A percentile compares a stretch with the other conserved stretches of the same genome.
phyloP scores from a whole-genome alignment of 2,329 filamentous ascomycete genomes.

The Fusarium humuli region DNA sequence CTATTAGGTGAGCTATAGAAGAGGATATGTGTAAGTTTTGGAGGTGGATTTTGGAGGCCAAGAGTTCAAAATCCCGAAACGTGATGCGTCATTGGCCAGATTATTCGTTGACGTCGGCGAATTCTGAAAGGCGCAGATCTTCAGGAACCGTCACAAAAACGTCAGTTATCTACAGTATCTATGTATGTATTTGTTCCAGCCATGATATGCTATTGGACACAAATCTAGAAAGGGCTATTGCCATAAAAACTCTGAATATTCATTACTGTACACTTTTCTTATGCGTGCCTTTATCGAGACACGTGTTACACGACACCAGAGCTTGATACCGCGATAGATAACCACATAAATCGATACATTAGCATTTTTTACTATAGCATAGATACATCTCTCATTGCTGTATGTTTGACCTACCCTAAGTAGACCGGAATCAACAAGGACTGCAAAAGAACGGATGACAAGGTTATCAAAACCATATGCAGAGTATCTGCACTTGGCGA shows the following conservation, averaged over 20 bases:
- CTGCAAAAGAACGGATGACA: background rate
- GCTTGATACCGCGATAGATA: background rate
- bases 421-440: background rate
- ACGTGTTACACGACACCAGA: background rate
- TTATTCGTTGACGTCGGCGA: constrained; percentile 21
- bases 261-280: background rate
- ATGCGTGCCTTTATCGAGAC: background rate
- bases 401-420: background rate
- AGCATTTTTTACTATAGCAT: background rate
- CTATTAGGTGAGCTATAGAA: constrained; percentile 23
- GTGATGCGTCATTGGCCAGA: constrained; percentile 43
- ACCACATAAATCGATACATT: background rate
- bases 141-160: constrained; percentile 15
- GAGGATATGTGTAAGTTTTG: constrained; percentile 20
- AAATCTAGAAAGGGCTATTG: background rate
- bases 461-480: constrained; percentile 1
- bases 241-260: background rate
- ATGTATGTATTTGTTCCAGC: background rate
- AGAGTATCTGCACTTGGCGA: background rate
- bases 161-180: background rate
- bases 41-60: constrained; percentile 26
- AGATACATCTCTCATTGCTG: background rate
- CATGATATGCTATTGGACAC: background rate
- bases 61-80: constrained; percentile 32
- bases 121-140: constrained; percentile 18